Base-by-base conservation (phyloP, 768 basidiomycete genomes). In the Udeniomyces megalosporus region DNA sequence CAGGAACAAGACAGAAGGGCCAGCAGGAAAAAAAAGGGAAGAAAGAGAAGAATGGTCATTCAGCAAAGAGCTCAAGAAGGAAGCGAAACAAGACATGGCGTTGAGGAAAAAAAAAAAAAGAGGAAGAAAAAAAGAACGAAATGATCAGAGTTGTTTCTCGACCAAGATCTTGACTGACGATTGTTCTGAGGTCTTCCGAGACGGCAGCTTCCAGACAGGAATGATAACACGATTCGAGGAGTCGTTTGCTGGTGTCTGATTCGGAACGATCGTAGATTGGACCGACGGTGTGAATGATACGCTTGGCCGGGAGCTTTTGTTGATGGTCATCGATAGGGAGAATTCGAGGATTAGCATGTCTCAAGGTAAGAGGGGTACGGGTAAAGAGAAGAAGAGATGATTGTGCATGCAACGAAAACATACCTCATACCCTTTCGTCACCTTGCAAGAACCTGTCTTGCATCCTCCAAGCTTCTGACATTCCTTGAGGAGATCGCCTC, bases 231-330 rank as follows among this genome's bases (percentile, higher is more conserved):
- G 61, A 67, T 38, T 64, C 58, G 3, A 75, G 65, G 10, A 61
- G 62, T 28, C 65, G 29, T 31, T 68, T 67, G 22, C 64, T 69
- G 38, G 64, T 54, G 0, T 62, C 68, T 14, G 62, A 52, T 5
- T 66, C 47, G n/a, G 29, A 45, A 12, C 57, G 50, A 1, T 66
- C 65, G 61, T 74, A 75, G 24, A 75, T 66, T 0, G 74, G 74
- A 45, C 74, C 74, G 51, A 72, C 72, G 8, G 74, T 75, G 61
- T 75, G 74, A 12, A 72, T 71, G 7, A 75, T 67, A 6, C 58
- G 60, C 58, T 67, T 69, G 2, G 71, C 66, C 6, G 74, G 74
- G 2, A 75, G 69, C 70, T 75, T 54, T n/a, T n/a, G 28, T 22
- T 48, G 35, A 32, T n/a, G n/a, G n/a, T n/a, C n/a, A n/a, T n/a